Conservation (phyloP, 441 rosid genomes). For the Brassica hybrid region DNA sequence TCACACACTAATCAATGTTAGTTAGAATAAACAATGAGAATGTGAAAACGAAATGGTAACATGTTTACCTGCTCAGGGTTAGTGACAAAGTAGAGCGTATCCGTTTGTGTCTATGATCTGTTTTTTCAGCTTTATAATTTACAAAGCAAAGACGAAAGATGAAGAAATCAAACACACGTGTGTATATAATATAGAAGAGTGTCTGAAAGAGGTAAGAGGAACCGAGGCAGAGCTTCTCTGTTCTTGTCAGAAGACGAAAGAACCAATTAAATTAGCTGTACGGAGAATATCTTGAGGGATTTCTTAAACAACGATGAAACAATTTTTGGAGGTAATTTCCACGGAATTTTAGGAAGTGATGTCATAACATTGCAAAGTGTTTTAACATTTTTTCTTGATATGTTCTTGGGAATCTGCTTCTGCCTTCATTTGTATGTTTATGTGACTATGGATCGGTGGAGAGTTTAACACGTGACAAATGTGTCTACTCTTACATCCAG, state of each 20-base stretch:
- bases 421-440: constrained; percentile 4
- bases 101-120: no score
- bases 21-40: no score
- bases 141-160: no score
- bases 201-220: neutral
- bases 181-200: neutral
- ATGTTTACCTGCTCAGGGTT: no score
- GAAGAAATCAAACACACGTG: no score
- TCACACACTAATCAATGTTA: neutral
- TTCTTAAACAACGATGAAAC: neutral
- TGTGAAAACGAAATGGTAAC: no score
- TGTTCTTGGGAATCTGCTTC: constrained; percentile 39
- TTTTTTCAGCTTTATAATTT: no score
- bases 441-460: constrained; percentile 22
- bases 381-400: constrained; percentile 17
- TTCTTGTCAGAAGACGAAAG: constrained; percentile 24
- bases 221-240: constrained; percentile 15
- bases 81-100: no score
- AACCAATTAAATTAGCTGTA: constrained; percentile 16
- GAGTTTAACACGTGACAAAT: constrained; percentile 30
- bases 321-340: constrained; percentile 15
- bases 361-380: constrained; percentile 2
- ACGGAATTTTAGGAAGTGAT: constrained; percentile 33
- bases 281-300: no score
- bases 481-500: neutral